Base-by-base conservation (phyloP, 2,329 filamentous ascomycete species). In the Paecilomyces formosus region DNA sequence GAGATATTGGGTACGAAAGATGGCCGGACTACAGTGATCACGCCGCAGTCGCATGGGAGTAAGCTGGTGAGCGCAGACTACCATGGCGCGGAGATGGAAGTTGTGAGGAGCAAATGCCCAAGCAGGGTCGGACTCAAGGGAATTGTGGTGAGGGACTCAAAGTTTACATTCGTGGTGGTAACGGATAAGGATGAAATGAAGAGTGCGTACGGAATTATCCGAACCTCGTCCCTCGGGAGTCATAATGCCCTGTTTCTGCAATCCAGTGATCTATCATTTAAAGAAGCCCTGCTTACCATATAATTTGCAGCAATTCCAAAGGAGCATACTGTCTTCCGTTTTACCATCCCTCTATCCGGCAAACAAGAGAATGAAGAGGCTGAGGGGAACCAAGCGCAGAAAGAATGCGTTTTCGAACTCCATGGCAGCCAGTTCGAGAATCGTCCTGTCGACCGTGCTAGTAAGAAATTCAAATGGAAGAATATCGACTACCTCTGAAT, bases 391-490 rank as follows among this genome's bases (percentile, higher is more conserved):
- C 55, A 31, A 35, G 58, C 57, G 30, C 64, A 57, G 35, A 79
- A 76, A 61, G 76, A 77, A 18, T 79, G 97, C 67, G 81, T 87
- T 0, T 94, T 97, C 66, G 93, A 97, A 72, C 79, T 97, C 1
- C 83, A 93, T 63, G 94, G 94, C 2, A 88, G 91, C 66, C 90
- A 95, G 70, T 92, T 97, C 68, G 85, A 91, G 79, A 85, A 87
- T 64, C 82, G 92, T 11, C 87, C 93, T 2, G 86, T 88, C 15
- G 93, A 97, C 71, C 81, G 94, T 22, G 90, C 92, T 54, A 96
- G 89, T 67, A 91, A 86, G 76, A 97, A 96, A 77, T 96, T 96
- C 76, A 96, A 94, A 76, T 81, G 85, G 70, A 92, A 93, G 70
- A 91, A 90, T 67, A 79, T 92, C 62, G 82, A 86, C 54, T 86